Percentiles rank a stretch among this genome's conserved stretches.
phyloP scores from a whole-genome alignment of 73 alveolate genomes.

The Paramecium sonneborni region DNA sequence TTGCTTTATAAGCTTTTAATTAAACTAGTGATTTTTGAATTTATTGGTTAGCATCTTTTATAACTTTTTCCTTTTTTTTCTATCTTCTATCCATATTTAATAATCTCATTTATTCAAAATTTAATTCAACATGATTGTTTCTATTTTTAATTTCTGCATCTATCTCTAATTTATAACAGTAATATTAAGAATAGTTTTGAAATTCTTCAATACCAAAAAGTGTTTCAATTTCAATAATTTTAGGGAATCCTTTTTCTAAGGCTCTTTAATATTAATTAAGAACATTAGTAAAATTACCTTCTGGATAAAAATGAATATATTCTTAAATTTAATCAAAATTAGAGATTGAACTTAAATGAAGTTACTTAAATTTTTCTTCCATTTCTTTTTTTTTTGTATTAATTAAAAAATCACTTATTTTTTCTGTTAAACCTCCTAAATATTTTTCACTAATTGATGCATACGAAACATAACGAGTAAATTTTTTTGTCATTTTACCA shows the following conservation, averaged over 20 bases:
- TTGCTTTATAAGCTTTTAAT: constrained; percentile 1
- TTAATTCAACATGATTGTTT: background rate
- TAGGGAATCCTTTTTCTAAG: background rate
- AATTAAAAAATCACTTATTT: background rate
- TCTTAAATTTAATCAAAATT: background rate
- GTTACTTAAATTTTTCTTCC: background rate
- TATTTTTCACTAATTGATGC: background rate
- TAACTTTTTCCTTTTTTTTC: constrained; percentile 1
- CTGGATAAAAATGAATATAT: background rate
- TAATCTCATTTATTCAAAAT: background rate
- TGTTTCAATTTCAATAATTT: background rate
- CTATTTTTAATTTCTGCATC: constrained; percentile 1
- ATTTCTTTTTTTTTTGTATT: background rate
- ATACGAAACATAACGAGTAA: background rate
- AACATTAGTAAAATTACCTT: background rate
- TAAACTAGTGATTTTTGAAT: background rate
- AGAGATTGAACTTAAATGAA: background rate
- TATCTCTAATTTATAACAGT: background rate
- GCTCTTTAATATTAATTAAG: background rate
- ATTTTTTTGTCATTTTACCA: background rate
- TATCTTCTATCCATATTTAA: background rate
- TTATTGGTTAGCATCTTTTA: background rate
- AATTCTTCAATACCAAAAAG: background rate
- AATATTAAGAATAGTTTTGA: background rate
- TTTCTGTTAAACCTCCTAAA: background rate